Evolutionary conservation across 257 asterid genomes (phyloP).

Genomic region (Capsicum chinense): DNA sequence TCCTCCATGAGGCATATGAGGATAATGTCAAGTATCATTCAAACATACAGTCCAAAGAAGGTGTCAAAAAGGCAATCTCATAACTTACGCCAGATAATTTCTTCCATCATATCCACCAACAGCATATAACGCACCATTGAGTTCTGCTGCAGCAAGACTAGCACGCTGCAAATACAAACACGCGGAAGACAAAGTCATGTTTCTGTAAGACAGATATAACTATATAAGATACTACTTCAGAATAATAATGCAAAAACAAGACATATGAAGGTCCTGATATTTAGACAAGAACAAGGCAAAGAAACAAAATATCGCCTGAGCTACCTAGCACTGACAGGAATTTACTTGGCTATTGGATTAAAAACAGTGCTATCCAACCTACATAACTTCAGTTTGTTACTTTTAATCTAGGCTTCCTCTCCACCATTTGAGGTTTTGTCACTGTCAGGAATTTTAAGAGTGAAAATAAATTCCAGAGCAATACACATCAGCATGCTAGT

Average conservation of each 20-base stretch:
- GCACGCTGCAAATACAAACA: slow-evolving; percentile 52
- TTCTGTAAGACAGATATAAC: slow-evolving; percentile 25
- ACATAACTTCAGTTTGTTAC: background rate
- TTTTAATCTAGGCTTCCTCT: background rate
- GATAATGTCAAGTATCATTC: slow-evolving; percentile 1
- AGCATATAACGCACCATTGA: slow-evolving; percentile 79
- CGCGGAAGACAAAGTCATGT: slow-evolving; percentile 28
- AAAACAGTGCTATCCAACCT: background rate
- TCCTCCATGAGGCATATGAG: background rate
- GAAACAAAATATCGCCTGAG: background rate
- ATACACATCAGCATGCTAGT: background rate
- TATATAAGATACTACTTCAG: background rate
- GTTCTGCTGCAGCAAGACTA: slow-evolving; percentile 78
- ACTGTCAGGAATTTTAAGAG: background rate
- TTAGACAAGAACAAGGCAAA: slow-evolving; percentile 6
- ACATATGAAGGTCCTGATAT: background rate
- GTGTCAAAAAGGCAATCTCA: slow-evolving; percentile 14
- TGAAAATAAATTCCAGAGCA: background rate
- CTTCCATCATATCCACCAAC: slow-evolving; percentile 80
- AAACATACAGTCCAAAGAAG: background rate
- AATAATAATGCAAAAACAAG: background rate
- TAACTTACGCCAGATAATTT: slow-evolving; percentile 69
- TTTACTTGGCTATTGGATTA: background rate
- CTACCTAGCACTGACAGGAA: background rate
- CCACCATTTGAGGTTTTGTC: background rate